phyloP scores from a whole-genome alignment of 2,329 filamentous ascomycete species.

The Leptodontidium sp. region DNA sequence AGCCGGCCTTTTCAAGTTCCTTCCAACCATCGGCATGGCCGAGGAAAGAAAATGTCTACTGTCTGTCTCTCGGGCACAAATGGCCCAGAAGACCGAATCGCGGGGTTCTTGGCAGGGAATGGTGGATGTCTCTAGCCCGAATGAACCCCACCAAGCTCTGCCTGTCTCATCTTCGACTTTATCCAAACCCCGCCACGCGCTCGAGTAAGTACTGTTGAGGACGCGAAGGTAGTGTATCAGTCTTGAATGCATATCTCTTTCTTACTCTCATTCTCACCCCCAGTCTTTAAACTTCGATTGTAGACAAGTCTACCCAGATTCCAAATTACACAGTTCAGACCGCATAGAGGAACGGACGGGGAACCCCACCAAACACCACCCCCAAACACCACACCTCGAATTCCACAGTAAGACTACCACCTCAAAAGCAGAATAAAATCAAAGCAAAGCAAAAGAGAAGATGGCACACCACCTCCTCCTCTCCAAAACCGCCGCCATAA shows the following conservation, averaged over 20 bases:
- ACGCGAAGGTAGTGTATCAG: constrained; percentile 1
- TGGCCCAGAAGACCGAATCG: constrained; percentile 35
- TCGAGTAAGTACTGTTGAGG: not conserved
- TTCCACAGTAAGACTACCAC: too few relatives aligned
- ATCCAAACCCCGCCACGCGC: constrained; percentile 3
- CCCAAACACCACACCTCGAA: too few relatives aligned
- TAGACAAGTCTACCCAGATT: too few relatives aligned
- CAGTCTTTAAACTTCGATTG: not conserved
- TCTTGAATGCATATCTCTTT: not conserved
- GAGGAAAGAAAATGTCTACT: not conserved
- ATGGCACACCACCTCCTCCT: constrained; percentile 60
- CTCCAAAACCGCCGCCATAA: constrained; percentile 85
- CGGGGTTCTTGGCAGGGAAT: constrained; percentile 29
- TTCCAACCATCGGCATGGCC: not conserved
- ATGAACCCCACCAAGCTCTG: constrained; percentile 2
- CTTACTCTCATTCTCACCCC: not conserved
- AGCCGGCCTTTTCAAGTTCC: too few relatives aligned
- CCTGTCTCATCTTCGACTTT: not conserved
- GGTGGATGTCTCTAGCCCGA: not conserved
- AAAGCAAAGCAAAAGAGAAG: too few relatives aligned
- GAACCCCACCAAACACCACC: constrained; percentile 21
- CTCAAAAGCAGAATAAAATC: too few relatives aligned
- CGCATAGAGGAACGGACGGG: too few relatives aligned
- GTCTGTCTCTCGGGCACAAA: constrained; percentile 28
- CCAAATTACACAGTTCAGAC: too few relatives aligned